phyloP scores from a whole-genome alignment of 768 basidiomycete species.

The Coprinopsis marcescibilis region DNA sequence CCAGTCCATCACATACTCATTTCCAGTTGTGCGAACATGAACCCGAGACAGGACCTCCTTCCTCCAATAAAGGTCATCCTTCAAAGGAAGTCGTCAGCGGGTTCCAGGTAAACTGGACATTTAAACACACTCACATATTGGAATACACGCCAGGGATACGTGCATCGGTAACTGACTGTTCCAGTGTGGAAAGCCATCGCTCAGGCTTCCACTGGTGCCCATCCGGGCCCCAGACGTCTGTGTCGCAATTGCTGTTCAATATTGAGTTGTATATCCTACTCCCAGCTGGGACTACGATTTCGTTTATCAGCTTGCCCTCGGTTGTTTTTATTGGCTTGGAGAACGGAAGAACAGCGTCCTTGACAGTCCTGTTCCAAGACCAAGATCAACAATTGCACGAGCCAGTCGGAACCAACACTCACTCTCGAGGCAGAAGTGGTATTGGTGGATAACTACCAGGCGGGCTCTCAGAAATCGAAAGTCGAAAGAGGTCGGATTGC shows the following conservation, averaged over 20 bases:
- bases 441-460: constrained; percentile 21
- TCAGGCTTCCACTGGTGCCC: constrained; percentile 44
- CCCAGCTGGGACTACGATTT: constrained; percentile 31
- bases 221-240: constrained; percentile 43
- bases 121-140: constrained; percentile 27
- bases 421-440: constrained; percentile 18
- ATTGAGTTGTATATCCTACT: constrained; percentile 25
- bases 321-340: constrained; percentile 18
- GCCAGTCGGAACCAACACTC: too few species aligned
- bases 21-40: constrained; percentile 10
- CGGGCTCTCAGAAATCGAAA: too few species aligned
- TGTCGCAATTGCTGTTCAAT: constrained; percentile 32
- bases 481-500: too few species aligned
- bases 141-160: constrained; percentile 39
- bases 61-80: constrained; percentile 9
- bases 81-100: neutral
- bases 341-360: constrained; percentile 21
- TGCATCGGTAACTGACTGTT: constrained; percentile 22
- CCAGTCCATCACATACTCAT: constrained; percentile 13
- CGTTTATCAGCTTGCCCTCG: constrained; percentile 19
- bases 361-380: constrained; percentile 16
- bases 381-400: too few species aligned
- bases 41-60: constrained; percentile 5
- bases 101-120: neutral
- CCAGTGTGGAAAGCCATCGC: constrained; percentile 35